Conservation (phyloP, 257 asterid species). For the Rehmannia glutinosa region DNA sequence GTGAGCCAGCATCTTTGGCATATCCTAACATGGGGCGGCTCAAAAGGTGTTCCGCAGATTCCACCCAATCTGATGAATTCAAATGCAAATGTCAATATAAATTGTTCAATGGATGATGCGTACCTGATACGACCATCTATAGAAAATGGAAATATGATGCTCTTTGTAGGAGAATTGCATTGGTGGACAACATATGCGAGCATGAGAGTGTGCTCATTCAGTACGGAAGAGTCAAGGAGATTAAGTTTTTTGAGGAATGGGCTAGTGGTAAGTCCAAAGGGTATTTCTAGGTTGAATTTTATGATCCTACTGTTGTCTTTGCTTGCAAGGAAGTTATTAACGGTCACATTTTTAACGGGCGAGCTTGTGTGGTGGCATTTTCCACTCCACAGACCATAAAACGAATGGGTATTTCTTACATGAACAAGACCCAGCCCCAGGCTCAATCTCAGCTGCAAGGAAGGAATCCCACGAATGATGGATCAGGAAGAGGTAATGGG, state of each 20-base stretch:
- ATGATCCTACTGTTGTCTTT: constrained; percentile 67
- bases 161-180: constrained; percentile 89
- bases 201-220: constrained; percentile 69
- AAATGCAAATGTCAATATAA: constrained; percentile 28
- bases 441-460: constrained; percentile 50
- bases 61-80: constrained; percentile 39
- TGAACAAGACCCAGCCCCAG: constrained; percentile 51
- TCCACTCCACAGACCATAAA: constrained; percentile 79
- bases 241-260: constrained; percentile 86
- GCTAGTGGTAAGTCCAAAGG: constrained; percentile 99
- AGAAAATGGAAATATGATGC: constrained; percentile 69
- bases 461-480: constrained; percentile 55
- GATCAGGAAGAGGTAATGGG: constrained; percentile 64
- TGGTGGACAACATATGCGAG: constrained; percentile 99
- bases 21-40: constrained; percentile 42
- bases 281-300: constrained; percentile 90
- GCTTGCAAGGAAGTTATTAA: constrained; percentile 91
- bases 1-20: constrained; percentile 37
- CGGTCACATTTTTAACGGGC: constrained; percentile 74
- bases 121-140: constrained; percentile 43
- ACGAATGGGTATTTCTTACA: constrained; percentile 68
- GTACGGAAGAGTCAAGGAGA: constrained; percentile 88
- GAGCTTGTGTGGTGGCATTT: constrained; percentile 93
- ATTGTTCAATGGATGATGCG: constrained; percentile 47
- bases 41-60: constrained; percentile 43